These are phyloP conservation scores for Fusarium nisikadoi DNA, from an alignment of 2,329 filamentous ascomycete species.

Conservation along the genomic window DNA sequence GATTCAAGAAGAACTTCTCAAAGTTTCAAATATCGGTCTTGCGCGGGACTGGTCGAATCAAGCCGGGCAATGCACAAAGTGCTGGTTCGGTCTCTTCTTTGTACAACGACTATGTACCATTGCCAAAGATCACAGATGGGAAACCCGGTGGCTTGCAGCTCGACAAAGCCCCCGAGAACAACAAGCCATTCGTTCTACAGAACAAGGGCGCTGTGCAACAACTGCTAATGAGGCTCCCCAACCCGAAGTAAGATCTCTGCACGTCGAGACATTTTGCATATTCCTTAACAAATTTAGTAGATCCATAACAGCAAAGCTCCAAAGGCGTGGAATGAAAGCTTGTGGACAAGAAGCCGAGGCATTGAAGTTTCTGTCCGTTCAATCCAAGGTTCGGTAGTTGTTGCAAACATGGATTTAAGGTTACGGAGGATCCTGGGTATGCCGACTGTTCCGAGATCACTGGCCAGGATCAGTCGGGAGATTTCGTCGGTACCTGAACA, in stretches of 20 bases:
- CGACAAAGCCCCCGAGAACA: not conserved
- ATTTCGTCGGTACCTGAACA: too few relatives aligned
- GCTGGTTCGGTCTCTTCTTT: not conserved
- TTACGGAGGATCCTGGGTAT: not conserved
- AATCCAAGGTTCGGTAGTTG: not conserved
- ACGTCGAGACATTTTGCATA: accelerated
- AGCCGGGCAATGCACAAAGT: too few relatives aligned
- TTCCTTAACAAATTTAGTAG: not conserved
- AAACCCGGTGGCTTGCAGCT: not conserved
- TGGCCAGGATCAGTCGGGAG: accelerated
- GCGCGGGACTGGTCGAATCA: not conserved
- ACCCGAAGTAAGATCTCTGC: not conserved
- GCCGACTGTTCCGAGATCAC: not conserved
- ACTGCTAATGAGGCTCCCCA: accelerated
- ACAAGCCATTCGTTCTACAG: not conserved
- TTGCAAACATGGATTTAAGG: not conserved
- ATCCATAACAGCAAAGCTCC: accelerated
- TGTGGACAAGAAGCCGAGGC: not conserved
- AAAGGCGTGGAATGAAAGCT: not conserved
- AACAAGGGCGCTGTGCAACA: too few relatives aligned
- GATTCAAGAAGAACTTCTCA: not conserved
- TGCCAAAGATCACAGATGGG: not conserved
- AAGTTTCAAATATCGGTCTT: not conserved
- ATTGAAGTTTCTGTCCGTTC: accelerated
- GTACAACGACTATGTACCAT: accelerated